Percentiles rank a stretch among this genome's conserved stretches.
phyloP scores from a whole-genome alignment of 768 basidiomycete species.

The Leccinum rimulosum region DNA sequence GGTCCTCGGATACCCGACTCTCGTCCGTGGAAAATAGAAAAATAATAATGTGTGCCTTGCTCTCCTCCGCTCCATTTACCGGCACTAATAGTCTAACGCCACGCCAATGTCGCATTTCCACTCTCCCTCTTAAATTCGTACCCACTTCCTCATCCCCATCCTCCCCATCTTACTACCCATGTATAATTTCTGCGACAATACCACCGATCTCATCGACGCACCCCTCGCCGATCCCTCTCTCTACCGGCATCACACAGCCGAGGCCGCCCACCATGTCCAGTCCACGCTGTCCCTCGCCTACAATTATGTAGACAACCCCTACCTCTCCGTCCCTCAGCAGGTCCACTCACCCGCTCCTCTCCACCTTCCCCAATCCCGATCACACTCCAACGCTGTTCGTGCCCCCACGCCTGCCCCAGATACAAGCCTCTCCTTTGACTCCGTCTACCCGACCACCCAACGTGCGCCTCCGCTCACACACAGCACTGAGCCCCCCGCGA shows the following conservation, averaged over 20 bases:
- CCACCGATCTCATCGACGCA: constrained; percentile 13
- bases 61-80: not conserved
- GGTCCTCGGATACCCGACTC: constrained; percentile 24
- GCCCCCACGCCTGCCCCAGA: constrained; percentile 8
- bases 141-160: not conserved
- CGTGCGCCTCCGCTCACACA: not conserved
- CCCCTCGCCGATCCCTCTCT: constrained; percentile 1
- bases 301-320: constrained; percentile 15
- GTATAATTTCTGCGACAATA: not conserved
- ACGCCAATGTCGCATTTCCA: not conserved
- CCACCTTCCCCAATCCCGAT: not conserved
- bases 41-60: not conserved
- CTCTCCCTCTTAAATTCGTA: constrained; percentile 5
- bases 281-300: constrained; percentile 10
- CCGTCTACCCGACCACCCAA: constrained; percentile 11
- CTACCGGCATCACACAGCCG: not conserved
- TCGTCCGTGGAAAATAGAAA: constrained; percentile 3
- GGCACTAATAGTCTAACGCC: not conserved
- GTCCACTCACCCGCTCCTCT: constrained; percentile 1
- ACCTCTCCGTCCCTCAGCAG: not conserved
- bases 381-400: constrained; percentile 4
- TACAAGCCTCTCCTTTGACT: constrained; percentile 1
- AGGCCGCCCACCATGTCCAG: not conserved
- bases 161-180: constrained; percentile 9
- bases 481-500: not conserved